Evolutionary conservation across 352 stramenopile genomes (phyloP), one percentile per base, ranked within the genome.

Genomic region (Pythium sukuiense): DNA sequence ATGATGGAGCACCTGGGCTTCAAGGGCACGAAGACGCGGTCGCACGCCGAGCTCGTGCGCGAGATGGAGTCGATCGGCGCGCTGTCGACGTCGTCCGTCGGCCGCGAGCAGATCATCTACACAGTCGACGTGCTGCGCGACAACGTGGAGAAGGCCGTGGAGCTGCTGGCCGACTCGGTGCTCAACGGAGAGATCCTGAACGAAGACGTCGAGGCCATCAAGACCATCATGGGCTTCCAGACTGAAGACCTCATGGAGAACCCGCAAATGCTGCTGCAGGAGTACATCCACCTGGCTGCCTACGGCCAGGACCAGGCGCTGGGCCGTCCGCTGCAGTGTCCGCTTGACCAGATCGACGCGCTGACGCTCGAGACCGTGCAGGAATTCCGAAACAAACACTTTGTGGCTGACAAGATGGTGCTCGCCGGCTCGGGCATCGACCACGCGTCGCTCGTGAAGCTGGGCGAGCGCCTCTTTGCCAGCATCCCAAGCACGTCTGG

Each of bases 101-200:
- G 86, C 35, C 83, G 97, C 52, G 97, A 99, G 72, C 95, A 99
- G 80, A 98, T 98, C 65, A 92, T 99, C 52, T 98, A 98, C 77
- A 98, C 92, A 65, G 90, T 99, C 63, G 97, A 99, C 75, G 76
- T 99, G 49, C 76, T 99, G 46, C 87, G 96, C 45, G 95, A 98
- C 67, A 98, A 98, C 68, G 85, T 98, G 7, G 80, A 90, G 43
- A 77, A 85, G 45, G 96, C 91, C 0, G 80, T 98, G 52, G 82
- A 96, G 63, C 76, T 99, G 59, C 76, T 99, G 18, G 84, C 88
- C 2, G 92, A 98, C 65, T 88, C 88, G 14, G 81, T 98, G 61
- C 70, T 95, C 11, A 83, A 93, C 60, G 85, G 92, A 2, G 70
- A 93, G 33, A 70, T 97, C 7, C 54, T 87, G 9, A 67, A 80